phyloP scores from a whole-genome alignment of 768 basidiomycete genomes.

The Tricholoma flavovirens region DNA sequence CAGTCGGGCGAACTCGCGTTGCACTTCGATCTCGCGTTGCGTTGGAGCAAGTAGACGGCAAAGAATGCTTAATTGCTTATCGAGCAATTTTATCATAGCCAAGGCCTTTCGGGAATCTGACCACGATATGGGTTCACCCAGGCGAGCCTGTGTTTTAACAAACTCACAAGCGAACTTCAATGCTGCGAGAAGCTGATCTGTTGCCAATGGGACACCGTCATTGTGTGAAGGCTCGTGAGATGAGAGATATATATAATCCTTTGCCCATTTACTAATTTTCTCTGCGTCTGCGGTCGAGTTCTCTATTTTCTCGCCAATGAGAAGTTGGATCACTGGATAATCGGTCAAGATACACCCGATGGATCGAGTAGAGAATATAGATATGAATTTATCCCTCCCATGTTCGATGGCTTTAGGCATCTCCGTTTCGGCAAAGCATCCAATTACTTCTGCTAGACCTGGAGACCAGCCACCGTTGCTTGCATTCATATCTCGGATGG shows the following conservation, averaged over 20 bases:
- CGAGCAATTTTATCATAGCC: not conserved
- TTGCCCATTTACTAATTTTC: not conserved
- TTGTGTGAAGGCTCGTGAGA: not conserved
- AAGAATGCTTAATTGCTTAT: not conserved
- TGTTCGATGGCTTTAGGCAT: not conserved
- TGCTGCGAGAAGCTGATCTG: not conserved
- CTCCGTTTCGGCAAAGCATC: not conserved
- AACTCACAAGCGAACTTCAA: not conserved
- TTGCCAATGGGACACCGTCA: not conserved
- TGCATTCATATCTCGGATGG: not conserved
- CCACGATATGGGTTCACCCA: not conserved
- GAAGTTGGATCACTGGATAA: not conserved
- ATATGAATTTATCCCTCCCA: slow-evolving; percentile 1
- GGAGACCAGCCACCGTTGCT: not conserved
- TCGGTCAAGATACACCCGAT: slow-evolving; percentile 1
- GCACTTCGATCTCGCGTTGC: not conserved
- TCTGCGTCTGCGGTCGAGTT: not conserved
- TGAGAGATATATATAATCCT: not conserved
- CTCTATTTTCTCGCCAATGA: not conserved
- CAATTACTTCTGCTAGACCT: not conserved
- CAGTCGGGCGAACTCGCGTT: not conserved
- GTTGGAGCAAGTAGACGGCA: not conserved
- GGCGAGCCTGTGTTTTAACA: not conserved
- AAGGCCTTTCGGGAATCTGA: not conserved
- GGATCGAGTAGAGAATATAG: not conserved